Conservation (phyloP, 495 filamentous ascomycete genomes). For the Penicillium macrosclerotiorum region DNA sequence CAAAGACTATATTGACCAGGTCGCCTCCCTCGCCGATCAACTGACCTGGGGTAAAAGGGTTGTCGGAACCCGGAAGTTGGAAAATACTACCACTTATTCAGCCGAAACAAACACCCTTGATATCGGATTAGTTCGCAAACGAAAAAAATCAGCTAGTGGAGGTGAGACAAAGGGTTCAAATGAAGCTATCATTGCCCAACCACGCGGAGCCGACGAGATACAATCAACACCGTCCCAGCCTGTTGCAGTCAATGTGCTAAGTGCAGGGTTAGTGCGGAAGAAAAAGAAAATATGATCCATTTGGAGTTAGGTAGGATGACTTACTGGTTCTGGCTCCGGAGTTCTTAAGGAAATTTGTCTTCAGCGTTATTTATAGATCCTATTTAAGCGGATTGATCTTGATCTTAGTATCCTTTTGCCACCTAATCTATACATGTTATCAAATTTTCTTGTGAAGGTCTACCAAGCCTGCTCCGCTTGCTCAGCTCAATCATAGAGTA, state of each 20-base stretch:
- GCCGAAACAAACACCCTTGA: conserved; percentile 34
- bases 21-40: conserved; percentile 50
- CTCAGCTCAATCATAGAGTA: too few species aligned
- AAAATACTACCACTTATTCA: conserved; percentile 25
- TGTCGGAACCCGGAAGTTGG: conserved; percentile 39
- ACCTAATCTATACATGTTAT: too few species aligned
- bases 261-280: conserved; percentile 60
- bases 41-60: conserved; percentile 56
- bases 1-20: conserved; percentile 66
- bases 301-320: too few species aligned
- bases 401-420: too few species aligned
- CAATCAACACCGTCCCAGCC: conserved; percentile 24
- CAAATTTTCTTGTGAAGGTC: too few species aligned
- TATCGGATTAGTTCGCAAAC: conserved; percentile 52
- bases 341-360: too few species aligned
- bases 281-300: conserved; percentile 53
- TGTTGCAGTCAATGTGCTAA: conserved; percentile 56
- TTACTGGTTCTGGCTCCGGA: too few species aligned
- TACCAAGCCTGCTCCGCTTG: too few species aligned
- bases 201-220: conserved; percentile 22
- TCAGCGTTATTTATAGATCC: too few species aligned
- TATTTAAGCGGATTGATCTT: too few species aligned
- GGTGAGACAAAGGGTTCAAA: conserved; percentile 7
- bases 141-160: conserved; percentile 45
- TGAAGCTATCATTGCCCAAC: conserved; percentile 12